A percentile compares a stretch with the other conserved stretches of the same genome.
Evolutionary conservation across 495 filamentous ascomycete genomes (phyloP).

Genomic region (Neurospora tetrasperma): DNA sequence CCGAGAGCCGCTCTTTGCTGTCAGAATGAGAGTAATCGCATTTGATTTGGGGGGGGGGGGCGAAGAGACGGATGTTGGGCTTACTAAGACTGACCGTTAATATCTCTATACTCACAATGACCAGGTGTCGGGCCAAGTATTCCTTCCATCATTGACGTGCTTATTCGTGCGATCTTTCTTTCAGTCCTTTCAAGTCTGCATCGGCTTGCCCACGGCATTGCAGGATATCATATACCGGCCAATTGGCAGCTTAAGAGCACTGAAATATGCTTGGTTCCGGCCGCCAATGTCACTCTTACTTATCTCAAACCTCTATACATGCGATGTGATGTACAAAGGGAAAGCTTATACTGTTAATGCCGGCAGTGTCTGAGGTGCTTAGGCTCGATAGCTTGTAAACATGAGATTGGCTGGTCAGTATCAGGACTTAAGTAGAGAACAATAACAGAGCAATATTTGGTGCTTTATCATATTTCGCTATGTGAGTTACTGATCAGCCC

Average conservation of each 20-base stretch:
- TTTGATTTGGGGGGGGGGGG: neutral
- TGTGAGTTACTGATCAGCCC: neutral
- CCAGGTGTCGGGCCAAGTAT: neutral
- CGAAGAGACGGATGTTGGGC: neutral
- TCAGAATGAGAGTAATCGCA: neutral
- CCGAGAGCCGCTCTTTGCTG: neutral
- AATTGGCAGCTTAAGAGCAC: neutral
- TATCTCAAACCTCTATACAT: neutral
- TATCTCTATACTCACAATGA: neutral
- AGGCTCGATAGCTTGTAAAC: neutral
- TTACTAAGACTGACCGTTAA: neutral
- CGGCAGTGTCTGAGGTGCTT: neutral
- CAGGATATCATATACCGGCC: neutral
- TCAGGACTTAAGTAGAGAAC: neutral
- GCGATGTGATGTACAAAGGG: neutral
- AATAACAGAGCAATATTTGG: neutral
- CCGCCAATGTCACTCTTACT: neutral
- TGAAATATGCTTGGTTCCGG: neutral
- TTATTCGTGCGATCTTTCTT: neutral
- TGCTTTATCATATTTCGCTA: too few relatives aligned
- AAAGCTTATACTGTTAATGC: neutral
- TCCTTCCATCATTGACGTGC: neutral
- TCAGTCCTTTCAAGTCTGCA: neutral
- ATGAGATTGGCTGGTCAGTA: neutral
- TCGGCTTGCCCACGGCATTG: neutral